Percentiles rank a stretch among this genome's conserved stretches.
phyloP scores from a whole-genome alignment of 2,329 filamentous ascomycete species.

The Elsinoe arachidis region DNA sequence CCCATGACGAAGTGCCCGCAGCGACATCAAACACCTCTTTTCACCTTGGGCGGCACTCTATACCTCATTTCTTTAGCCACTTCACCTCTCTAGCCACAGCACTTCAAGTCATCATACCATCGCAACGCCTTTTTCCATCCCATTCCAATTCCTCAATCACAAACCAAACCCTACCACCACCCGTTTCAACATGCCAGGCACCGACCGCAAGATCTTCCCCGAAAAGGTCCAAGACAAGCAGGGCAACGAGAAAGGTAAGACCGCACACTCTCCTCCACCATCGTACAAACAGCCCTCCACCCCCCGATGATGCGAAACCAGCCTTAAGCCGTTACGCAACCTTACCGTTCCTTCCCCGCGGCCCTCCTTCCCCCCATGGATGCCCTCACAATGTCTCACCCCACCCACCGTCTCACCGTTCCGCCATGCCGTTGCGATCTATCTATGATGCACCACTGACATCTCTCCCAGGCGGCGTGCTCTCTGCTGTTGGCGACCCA shows the following conservation, averaged over 20 bases:
- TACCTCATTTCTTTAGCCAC: not conserved
- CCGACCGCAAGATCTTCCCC: constrained; percentile 21
- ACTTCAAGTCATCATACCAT: not conserved
- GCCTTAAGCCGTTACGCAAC: not conserved
- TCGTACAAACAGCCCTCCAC: constrained; percentile 18
- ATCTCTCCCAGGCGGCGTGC: constrained; percentile 14
- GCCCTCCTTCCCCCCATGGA: too few species aligned
- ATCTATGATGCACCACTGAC: not conserved
- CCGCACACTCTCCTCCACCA: not conserved
- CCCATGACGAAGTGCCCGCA: not conserved
- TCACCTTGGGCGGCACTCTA: not conserved
- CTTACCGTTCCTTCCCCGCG: not conserved
- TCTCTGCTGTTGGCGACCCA: constrained; percentile 27
- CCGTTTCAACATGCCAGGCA: constrained; percentile 19
- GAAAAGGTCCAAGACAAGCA: constrained; percentile 15
- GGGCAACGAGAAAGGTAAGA: constrained; percentile 17
- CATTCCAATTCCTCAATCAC: not conserved
- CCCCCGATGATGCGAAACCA: constrained; percentile 24
- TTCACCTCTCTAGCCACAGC: not conserved
- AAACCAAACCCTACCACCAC: not conserved
- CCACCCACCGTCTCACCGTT: too few species aligned
- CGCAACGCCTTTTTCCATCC: not conserved
- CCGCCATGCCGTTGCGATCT: too few species aligned
- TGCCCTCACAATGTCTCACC: too few species aligned
- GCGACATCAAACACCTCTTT: not conserved